Percentiles rank a stretch among this genome's conserved stretches.
Conservation (phyloP, 768 basidiomycete genomes). For the Neoboletus subvelutipes region DNA sequence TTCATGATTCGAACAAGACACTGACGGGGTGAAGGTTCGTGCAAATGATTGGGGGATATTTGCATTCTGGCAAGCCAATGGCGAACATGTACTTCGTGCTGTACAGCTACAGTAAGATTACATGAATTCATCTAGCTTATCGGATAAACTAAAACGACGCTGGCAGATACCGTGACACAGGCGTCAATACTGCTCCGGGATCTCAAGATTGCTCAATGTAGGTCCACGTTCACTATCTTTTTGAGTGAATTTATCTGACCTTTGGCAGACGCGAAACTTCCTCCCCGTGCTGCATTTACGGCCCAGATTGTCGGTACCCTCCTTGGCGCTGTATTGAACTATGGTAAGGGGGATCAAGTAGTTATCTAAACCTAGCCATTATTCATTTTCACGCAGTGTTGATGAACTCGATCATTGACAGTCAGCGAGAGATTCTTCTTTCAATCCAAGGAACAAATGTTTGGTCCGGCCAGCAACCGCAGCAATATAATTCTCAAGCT, state of each 20-base stretch:
- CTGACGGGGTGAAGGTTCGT: slow-evolving; percentile 25
- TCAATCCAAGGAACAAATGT: slow-evolving; percentile 51
- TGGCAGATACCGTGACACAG: slow-evolving; percentile 51
- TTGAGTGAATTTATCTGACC: slow-evolving; percentile 37
- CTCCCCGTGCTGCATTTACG: slow-evolving; percentile 63
- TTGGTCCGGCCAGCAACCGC: slow-evolving; percentile 33
- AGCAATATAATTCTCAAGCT: slow-evolving; percentile 34
- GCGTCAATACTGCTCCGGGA: slow-evolving; percentile 54
- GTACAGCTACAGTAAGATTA: slow-evolving; percentile 45
- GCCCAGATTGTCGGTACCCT: slow-evolving; percentile 48
- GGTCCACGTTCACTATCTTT: neutral
- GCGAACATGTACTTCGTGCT: slow-evolving; percentile 45
- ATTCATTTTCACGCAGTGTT: slow-evolving; percentile 31
- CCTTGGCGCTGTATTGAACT: slow-evolving; percentile 36
- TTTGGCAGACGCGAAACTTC: slow-evolving; percentile 53
- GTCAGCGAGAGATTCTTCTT: slow-evolving; percentile 51
- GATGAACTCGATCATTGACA: slow-evolving; percentile 57
- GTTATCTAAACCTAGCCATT: slow-evolving; percentile 45
- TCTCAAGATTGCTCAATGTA: slow-evolving; percentile 44
- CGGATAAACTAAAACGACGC: slow-evolving; percentile 33
- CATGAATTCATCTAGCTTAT: slow-evolving; percentile 31
- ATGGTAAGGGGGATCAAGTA: slow-evolving; percentile 51
- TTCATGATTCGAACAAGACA: neutral
- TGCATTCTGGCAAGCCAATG: slow-evolving; percentile 40
- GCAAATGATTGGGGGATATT: slow-evolving; percentile 39